A percentile compares a stretch with the other conserved stretches of the same genome.
These are phyloP conservation scores for Pseudogymnoascus sp. DNA, from an alignment of 2,329 filamentous ascomycete species.

Conservation along the genomic window DNA sequence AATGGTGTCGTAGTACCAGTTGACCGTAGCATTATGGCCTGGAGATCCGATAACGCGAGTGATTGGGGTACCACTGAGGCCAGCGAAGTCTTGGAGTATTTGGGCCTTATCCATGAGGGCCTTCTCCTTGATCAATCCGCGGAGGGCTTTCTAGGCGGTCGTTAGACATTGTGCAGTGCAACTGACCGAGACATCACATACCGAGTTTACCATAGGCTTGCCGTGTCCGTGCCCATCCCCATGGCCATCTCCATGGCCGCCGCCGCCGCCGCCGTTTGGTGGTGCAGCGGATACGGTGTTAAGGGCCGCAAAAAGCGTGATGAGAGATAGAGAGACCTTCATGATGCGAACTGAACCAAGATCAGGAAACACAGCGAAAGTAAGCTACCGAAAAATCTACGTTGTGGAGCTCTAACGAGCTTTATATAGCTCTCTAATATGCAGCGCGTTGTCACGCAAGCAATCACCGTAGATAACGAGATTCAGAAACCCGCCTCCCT, in stretches of 20 bases:
- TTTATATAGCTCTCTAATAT: neutral
- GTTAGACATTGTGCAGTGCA: neutral
- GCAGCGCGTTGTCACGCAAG: neutral
- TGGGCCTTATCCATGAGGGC: conserved; percentile 37
- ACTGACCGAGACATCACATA: neutral
- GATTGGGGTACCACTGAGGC: conserved; percentile 31
- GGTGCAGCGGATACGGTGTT: neutral
- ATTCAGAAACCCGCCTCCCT: neutral
- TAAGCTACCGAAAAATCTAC: neutral
- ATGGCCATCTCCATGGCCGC: neutral
- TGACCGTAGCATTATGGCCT: conserved; percentile 41
- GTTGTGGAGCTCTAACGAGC: neutral
- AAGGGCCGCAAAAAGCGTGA: neutral
- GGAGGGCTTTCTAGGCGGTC: neutral
- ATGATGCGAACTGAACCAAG: neutral
- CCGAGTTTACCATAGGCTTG: conserved; percentile 1
- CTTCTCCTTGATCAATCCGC: conserved; percentile 1
- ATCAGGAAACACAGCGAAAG: neutral
- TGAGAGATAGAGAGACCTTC: neutral
- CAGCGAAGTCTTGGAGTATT: conserved; percentile 39
- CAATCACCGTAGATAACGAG: neutral
- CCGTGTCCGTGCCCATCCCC: neutral
- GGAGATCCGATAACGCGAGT: conserved; percentile 39
- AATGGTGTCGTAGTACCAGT: conserved; percentile 38
- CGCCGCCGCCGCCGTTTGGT: neutral